Evolutionary conservation across 139 green algal species (phyloP).

Genomic region (Chlamydomonas eustigma): DNA sequence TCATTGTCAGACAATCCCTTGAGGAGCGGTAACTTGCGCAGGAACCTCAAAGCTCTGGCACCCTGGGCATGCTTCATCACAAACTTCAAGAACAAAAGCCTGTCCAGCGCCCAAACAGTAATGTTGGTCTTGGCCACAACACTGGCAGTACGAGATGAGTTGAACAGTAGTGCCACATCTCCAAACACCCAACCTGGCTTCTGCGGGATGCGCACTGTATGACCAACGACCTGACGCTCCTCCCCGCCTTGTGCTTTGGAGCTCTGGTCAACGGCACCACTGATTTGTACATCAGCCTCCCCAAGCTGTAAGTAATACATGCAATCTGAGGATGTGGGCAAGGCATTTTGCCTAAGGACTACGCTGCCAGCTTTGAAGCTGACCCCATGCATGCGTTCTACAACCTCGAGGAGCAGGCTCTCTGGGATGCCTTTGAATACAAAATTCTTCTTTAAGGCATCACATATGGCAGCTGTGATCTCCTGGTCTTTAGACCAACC

Average conservation of each 20-base stretch:
- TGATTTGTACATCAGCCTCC: constrained; percentile 66
- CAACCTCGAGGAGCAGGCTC: constrained; percentile 47
- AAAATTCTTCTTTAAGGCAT: constrained; percentile 53
- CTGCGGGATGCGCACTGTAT: constrained; percentile 57
- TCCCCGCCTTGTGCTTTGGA: constrained; percentile 22
- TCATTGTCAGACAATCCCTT: constrained; percentile 71
- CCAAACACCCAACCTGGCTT: constrained; percentile 72
- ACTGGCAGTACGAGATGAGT: constrained; percentile 61
- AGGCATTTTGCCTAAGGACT: constrained; percentile 65
- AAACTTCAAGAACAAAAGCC: constrained; percentile 60
- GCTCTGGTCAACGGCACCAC: constrained; percentile 25
- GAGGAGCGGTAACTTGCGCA: constrained; percentile 71
- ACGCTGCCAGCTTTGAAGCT: constrained; percentile 42
- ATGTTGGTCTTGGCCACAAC: constrained; percentile 58
- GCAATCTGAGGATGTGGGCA: constrained; percentile 57
- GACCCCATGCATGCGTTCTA: constrained; percentile 54
- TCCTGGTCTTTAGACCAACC: constrained; percentile 45
- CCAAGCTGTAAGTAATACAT: constrained; percentile 70
- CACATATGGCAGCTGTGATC: constrained; percentile 42
- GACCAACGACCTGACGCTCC: constrained; percentile 45
- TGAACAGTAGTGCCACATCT: constrained; percentile 71
- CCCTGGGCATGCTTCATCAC: constrained; percentile 69
- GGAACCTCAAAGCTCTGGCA: constrained; percentile 61
- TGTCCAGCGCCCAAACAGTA: constrained; percentile 62
- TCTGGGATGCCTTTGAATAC: constrained; percentile 59